Evolutionary conservation across 345 rosid species (phyloP), one percentile per base, ranked within the genome.

Genomic region (Citrus medica): DNA sequence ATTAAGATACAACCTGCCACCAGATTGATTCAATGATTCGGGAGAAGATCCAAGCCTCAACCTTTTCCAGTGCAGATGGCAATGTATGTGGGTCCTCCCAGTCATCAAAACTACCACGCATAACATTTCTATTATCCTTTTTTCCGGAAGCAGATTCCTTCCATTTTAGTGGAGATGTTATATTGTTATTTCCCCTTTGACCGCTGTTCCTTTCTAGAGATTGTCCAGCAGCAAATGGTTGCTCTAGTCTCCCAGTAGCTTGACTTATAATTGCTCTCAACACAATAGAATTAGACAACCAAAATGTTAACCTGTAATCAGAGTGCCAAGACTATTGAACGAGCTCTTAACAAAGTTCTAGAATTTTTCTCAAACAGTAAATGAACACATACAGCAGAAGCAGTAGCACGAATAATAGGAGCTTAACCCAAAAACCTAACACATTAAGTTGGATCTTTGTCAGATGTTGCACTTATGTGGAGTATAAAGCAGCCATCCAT

Each of bases 1-100:
- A 55, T 71, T 42, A 68, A 71, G 32, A 38, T 32, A 33, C 72
- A 65, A 95, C 98, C 98, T 95, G 99, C 99, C 98, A 95, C 99
- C 99, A 95, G 59, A 95, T 87, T 67, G 98, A 95, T 85, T 95
- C 97, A 27, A 92, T 82, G 71, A 86, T 85, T 55, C 96, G 91
- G 72, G 94, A 89, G 87, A 93, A 95, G 84, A 91, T 92, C 99
- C 98, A 95, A 79, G 91, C 88, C 90, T 95, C 98, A 81, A 95
- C 88, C 85, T 83, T 93, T 87, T 93, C 94, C 38, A 95, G 88
- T 37, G 96, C 93, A 62, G 84, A 81, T 76, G 77, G 80, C 76
- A 95, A 89, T 64, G 87, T 77, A 69, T 17, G 64, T 35, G 93
- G 92, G 80, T 91, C 88, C 64, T 92, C 91, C 94, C 91, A 88